Evolutionary conservation across 148 eudicot genomes (phyloP).

Genomic region (Arctostaphylos glauca): DNA sequence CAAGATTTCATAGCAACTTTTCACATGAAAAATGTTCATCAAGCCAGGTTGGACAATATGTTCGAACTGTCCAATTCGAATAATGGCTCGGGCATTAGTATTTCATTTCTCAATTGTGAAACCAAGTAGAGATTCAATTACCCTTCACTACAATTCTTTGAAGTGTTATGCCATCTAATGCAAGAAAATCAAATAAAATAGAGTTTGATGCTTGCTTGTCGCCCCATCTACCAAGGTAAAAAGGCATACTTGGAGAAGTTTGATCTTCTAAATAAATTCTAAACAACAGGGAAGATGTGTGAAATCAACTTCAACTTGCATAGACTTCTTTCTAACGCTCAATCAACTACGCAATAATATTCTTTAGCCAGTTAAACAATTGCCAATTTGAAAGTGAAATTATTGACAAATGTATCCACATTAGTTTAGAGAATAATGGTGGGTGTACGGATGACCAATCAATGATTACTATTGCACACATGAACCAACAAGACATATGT

Average conservation of each 20-base stretch:
- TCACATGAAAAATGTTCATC: neutral
- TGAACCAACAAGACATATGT: neutral
- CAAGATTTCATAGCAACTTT: neutral
- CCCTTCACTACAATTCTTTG: neutral
- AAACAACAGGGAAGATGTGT: neutral
- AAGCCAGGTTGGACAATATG: neutral
- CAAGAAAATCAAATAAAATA: neutral
- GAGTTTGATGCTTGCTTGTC: neutral
- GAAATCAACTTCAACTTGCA: neutral
- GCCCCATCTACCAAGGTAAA: neutral
- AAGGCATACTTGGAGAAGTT: neutral
- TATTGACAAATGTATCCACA: neutral
- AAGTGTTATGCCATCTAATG: neutral
- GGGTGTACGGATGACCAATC: neutral
- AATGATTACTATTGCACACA: neutral
- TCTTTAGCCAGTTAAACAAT: neutral
- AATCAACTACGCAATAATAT: neutral
- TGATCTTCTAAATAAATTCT: neutral
- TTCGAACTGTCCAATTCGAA: neutral
- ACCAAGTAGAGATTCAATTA: neutral
- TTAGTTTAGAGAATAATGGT: neutral
- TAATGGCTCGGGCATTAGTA: neutral
- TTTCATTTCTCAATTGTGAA: neutral
- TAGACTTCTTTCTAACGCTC: neutral
- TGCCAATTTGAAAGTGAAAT: neutral